These are phyloP conservation scores for Neurospora pannonica DNA, from an alignment of 495 filamentous ascomycete species.

Conservation along the genomic window DNA sequence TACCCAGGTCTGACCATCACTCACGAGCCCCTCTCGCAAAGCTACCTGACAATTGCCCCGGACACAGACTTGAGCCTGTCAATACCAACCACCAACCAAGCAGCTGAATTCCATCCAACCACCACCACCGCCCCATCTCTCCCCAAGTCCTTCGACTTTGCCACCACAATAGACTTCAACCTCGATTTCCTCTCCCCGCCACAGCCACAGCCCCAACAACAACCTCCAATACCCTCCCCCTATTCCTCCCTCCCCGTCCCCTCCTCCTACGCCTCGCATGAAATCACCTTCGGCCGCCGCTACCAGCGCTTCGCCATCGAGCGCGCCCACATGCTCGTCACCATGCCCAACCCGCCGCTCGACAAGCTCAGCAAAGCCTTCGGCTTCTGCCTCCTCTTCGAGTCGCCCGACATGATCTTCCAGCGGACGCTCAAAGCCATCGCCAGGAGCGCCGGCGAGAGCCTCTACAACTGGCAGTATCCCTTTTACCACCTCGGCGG, in stretches of 20 bases:
- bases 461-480: constrained; percentile 49
- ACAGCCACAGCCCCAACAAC: not conserved
- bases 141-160: constrained; percentile 28
- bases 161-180: constrained; percentile 18
- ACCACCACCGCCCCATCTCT: not conserved
- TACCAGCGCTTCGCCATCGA: constrained; percentile 61
- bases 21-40: constrained; percentile 17
- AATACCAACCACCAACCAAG: not conserved
- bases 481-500: constrained; percentile 61
- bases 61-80: not conserved
- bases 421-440: constrained; percentile 36
- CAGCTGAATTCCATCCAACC: not conserved
- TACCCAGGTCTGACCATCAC: constrained; percentile 19
- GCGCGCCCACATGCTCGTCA: constrained; percentile 50
- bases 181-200: not conserved
- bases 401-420: constrained; percentile 39
- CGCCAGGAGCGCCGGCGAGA: constrained; percentile 29
- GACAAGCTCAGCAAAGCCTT: constrained; percentile 48
- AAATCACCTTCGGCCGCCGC: constrained; percentile 60
- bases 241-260: constrained; percentile 28
- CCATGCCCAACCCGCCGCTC: constrained; percentile 41
- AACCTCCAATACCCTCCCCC: constrained; percentile 2
- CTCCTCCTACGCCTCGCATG: constrained; percentile 45
- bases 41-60: not conserved
- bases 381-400: constrained; percentile 52